Base-by-base conservation (phyloP, 805 yeast genomes). In the Nakazawaea ishiwadae region DNA sequence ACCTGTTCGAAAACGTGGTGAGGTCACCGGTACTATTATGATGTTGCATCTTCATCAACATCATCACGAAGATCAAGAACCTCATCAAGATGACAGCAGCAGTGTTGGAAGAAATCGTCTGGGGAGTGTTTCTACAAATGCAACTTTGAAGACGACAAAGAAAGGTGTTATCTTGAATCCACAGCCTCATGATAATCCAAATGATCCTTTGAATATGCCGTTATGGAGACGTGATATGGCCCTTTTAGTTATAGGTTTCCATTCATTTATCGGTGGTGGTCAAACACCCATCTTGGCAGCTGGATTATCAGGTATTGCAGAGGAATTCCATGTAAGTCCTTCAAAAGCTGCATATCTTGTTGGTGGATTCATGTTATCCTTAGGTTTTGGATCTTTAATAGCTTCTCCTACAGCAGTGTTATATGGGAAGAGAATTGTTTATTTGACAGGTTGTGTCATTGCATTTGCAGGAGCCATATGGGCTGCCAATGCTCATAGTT, bases 201-300 rank as follows among this genome's bases (percentile, higher is more conserved):
- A 79, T 50, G 85, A 79, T 48, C 85, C 85, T 2, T 61, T 79
- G 31, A 79, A 79, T 50, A 77, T 84, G 85, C 81, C 84, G 1
- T 50, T 67, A 6, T 74, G 80, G 77, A 63, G 75, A 31, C 62
- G 81, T 21, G 84, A 78, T 46, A 44, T 75, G 35, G 75, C 81
- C 6, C 58, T 78, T 31, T 48, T 66, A 9, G 71, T 70, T 14
- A 67, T 78, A 26, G 82, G 83, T 4, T 68, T 74, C 49, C 81
- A 73, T 46, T 73, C 77, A 10, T 73, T 78, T 49, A 59, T 78
- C 9, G 77, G 79, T 4, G 84, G 84, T 23, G 84, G 84, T 24
- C 79, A 74, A 56, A 69, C 80, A 3, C 77, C 84, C 3, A 59
- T 79, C 29, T 59, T 78, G 42, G 82, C 84, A 1, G 77, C 83